These are phyloP conservation scores for Rhododendron simsii DNA, from an alignment of 148 eudicot genomes.

Conservation along the genomic window DNA sequence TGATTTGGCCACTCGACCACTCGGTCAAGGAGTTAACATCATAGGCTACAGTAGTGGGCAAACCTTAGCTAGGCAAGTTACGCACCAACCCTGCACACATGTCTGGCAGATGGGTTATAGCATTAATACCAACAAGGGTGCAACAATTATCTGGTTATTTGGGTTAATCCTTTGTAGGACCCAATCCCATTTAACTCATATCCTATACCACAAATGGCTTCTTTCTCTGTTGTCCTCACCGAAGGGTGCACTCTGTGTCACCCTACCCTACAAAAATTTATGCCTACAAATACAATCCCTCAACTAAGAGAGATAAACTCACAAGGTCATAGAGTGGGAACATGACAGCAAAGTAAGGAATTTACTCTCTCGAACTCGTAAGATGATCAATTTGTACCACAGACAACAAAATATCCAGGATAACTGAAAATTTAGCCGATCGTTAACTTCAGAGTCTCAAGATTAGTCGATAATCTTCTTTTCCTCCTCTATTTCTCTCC, in stretches of 20 bases:
- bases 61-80: conserved; percentile 18
- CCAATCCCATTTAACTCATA: neutral
- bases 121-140: neutral
- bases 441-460: too few relatives aligned
- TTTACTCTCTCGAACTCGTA: neutral
- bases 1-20: neutral
- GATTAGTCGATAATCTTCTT: neutral
- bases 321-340: neutral
- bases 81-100: conserved; percentile 27
- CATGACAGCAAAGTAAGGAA: neutral
- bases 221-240: conserved; percentile 16
- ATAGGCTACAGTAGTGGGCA: conserved; percentile 13
- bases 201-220: conserved; percentile 6
- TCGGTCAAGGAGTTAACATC: neutral
- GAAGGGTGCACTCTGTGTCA: conserved; percentile 28
- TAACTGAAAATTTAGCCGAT: too few relatives aligned
- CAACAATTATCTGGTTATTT: neutral
- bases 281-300: neutral
- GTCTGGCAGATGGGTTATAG: conserved; percentile 15
- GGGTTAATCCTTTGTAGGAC: conserved; percentile 10
- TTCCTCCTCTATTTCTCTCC: neutral
- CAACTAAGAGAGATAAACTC: neutral
- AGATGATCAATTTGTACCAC: neutral
- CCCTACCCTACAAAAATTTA: conserved; percentile 7
- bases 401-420: too few relatives aligned